These are phyloP conservation scores for Rhynchospora pubera DNA, from an alignment of 176 grass and related monocot species.

Conservation along the genomic window DNA sequence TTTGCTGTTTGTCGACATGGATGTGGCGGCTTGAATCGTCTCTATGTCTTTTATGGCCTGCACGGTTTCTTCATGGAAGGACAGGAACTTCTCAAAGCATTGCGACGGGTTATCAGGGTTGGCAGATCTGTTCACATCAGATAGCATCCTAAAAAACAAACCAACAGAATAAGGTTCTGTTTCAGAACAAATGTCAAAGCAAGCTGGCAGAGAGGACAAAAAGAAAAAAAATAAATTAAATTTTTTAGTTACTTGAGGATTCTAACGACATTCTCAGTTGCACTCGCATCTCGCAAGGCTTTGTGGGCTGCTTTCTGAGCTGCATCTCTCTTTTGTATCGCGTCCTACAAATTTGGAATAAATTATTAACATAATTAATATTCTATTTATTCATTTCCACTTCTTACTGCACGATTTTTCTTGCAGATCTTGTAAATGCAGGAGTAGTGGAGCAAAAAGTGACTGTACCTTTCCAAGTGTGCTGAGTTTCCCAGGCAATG, in stretches of 20 bases:
- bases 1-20: conserved; percentile 25
- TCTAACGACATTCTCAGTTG: conserved; percentile 59
- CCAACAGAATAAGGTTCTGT: not conserved
- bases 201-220: not conserved
- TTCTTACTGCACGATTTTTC: not conserved
- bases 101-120: conserved; percentile 48
- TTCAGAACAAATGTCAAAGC: not conserved
- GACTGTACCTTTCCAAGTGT: conserved; percentile 57
- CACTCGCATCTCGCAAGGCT: conserved; percentile 74
- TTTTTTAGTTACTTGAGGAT: conserved; percentile 57
- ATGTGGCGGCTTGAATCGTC: conserved; percentile 71
- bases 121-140: conserved; percentile 54
- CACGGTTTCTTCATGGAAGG: conserved; percentile 69
- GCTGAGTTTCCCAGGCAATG: conserved; percentile 56
- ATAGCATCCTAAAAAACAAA: conserved; percentile 55
- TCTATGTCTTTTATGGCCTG: conserved; percentile 70
- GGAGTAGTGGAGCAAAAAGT: not conserved
- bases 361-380: not conserved
- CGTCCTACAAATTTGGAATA: conserved; percentile 39
- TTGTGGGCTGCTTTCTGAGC: conserved; percentile 86
- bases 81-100: conserved; percentile 77
- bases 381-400: not conserved
- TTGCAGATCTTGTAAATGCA: not conserved
- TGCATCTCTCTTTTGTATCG: conserved; percentile 63
- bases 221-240: not conserved